A percentile compares a stretch with the other conserved stretches of the same genome.
phyloP scores from a whole-genome alignment of 2,329 filamentous ascomycete species.

The Aspergillus latus region DNA sequence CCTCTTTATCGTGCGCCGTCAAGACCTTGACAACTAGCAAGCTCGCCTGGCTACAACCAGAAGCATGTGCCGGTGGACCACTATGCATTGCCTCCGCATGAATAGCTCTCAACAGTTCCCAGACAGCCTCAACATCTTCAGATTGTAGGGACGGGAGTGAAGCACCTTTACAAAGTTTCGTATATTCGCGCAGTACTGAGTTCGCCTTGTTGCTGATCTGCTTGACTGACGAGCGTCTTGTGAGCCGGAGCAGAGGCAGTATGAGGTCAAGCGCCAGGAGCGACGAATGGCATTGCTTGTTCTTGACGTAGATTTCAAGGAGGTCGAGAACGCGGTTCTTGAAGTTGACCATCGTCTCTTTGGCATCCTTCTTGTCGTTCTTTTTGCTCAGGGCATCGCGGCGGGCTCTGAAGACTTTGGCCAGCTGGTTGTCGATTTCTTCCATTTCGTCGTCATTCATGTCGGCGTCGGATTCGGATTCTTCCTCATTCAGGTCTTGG shows the following conservation, averaged over 20 bases:
- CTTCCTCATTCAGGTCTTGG: constrained; percentile 57
- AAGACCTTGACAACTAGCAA: constrained; percentile 46
- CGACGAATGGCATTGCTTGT: constrained; percentile 72
- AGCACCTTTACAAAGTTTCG: constrained; percentile 60
- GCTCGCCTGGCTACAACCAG: constrained; percentile 66
- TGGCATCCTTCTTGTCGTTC: constrained; percentile 82
- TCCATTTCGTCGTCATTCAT: constrained; percentile 98
- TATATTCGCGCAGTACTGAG: constrained; percentile 70
- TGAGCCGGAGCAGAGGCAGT: constrained; percentile 72
- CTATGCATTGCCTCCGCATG: constrained; percentile 62
- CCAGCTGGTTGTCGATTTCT: constrained; percentile 78
- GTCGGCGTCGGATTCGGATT: constrained; percentile 64
- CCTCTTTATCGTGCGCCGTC: constrained; percentile 49
- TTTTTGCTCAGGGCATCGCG: constrained; percentile 69
- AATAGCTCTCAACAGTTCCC: constrained; percentile 63
- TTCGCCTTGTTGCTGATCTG: constrained; percentile 71
- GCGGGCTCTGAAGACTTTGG: constrained; percentile 79
- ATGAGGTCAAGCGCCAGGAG: constrained; percentile 68
- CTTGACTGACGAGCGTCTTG: constrained; percentile 74
- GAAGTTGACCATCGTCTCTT: constrained; percentile 87
- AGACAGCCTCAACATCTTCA: constrained; percentile 45
- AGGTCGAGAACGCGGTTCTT: constrained; percentile 92
- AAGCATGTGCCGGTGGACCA: constrained; percentile 67
- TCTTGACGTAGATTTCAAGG: constrained; percentile 78
- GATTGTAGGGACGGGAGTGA: constrained; percentile 45